Evolutionary conservation across 306 rosid genomes (phyloP), one percentile per base, ranked within the genome.

Genomic region (Inga laurina): DNA sequence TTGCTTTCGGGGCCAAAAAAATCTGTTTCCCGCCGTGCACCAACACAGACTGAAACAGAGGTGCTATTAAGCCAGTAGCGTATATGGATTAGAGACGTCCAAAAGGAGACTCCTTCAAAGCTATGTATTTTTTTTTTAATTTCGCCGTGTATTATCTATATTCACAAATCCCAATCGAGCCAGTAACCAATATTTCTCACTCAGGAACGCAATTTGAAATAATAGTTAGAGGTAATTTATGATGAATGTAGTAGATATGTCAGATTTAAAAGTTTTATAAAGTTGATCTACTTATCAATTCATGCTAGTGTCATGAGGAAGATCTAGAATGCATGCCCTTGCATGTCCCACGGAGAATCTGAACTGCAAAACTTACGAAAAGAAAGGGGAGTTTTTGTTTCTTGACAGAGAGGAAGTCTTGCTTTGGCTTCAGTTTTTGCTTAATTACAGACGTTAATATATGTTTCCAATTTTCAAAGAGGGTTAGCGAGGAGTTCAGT

Each of bases 21-120:
- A 70, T 22, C 18, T 18, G 78, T 80, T 80, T 80, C 83, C 83
- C 83, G 83, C 83, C 83, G 83, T 9, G 83, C 6, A 2, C 27
- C 10, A 37, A 16, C 83, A 80, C 45, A 30, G 83, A 66, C 14
- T 66, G 74, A 48, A 72, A 46, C 37, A 30, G 44, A 41, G 18
- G 80, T 13, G 57, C 59, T 77, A 16, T 37, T 6, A 56, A 24
- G 76, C 76, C 57, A 22, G 11, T 34, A 24, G 3, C 15, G 18
- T 11, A 11, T 61, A 24, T 22, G 30, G 14, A 21, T 21, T 18
- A 16, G 41, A 4, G 1, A 19, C 49, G 49, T 43, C 52, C 32
- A 72, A 72, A 45, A 71, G 13, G 39, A 72, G 19, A n/a, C 51
- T 37, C 1, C 27, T 41, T 8, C 35, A 11, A 45, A 11, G 13